A percentile compares a stretch with the other conserved stretches of the same genome.
These are phyloP conservation scores for Athelia psychrophila DNA, from an alignment of 1,284 basidiomycete species.

Conservation along the genomic window DNA sequence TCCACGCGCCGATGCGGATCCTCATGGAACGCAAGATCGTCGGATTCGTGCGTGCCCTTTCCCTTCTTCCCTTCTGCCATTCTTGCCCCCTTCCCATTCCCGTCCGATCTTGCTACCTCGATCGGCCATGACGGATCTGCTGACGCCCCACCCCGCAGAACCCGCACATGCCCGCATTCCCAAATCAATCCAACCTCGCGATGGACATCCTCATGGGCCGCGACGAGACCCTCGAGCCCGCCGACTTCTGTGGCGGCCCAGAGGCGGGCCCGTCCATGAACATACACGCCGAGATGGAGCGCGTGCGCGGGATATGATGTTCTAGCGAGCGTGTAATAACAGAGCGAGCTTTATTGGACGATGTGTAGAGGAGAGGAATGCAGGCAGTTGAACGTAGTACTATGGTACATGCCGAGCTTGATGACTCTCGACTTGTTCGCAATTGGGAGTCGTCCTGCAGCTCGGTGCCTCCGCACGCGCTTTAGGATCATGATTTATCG, in stretches of 20 bases:
- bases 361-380: no score
- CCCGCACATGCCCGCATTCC: conserved; percentile 60
- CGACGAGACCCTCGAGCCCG: conserved; percentile 76
- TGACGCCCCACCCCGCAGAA: conserved; percentile 35
- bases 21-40: conserved; percentile 95
- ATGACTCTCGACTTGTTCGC: no score
- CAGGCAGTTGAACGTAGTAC: no score
- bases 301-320: no score
- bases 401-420: no score
- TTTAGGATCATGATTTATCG: no score
- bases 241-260: conserved; percentile 73
- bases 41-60: conserved; percentile 66
- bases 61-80: background rate
- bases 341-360: no score
- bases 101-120: no score
- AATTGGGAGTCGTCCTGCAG: no score
- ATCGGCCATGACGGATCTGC: background rate
- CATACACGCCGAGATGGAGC: conserved; percentile 71
- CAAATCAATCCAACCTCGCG: conserved; percentile 70
- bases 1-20: conserved; percentile 85
- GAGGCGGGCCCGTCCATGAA: conserved; percentile 51
- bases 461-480: no score
- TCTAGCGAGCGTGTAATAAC: no score
- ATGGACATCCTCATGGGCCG: conserved; percentile 91
- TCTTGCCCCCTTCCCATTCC: background rate